These are phyloP conservation scores for Ceratocystis albifundus DNA, from an alignment of 2,329 filamentous ascomycete genomes.

Conservation along the genomic window DNA sequence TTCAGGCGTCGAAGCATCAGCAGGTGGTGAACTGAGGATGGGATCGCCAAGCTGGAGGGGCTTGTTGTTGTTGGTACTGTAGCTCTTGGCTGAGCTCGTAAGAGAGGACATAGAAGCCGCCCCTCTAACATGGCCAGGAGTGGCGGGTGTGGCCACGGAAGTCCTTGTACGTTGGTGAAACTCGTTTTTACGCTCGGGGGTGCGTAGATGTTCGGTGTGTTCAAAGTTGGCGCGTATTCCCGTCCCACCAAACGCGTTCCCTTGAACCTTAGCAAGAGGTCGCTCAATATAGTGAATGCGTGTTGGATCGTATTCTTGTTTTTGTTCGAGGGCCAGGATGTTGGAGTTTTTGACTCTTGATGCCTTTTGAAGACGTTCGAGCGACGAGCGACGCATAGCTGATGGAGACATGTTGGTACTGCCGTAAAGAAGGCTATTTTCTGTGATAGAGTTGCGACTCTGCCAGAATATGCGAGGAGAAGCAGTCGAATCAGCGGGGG, in stretches of 20 bases:
- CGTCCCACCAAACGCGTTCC: slow-evolving; percentile 53
- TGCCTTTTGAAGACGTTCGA: slow-evolving; percentile 88
- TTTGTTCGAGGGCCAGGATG: slow-evolving; percentile 87
- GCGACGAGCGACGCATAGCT: slow-evolving; percentile 71
- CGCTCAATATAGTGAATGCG: slow-evolving; percentile 68
- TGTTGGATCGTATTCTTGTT: slow-evolving; percentile 81
- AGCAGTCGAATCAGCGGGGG: slow-evolving; percentile 47
- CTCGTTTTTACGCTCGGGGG: slow-evolving; percentile 29
- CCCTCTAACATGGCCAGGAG: slow-evolving; percentile 23
- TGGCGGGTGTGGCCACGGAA: slow-evolving; percentile 23
- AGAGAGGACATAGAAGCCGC: slow-evolving; percentile 27
- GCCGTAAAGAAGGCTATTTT: slow-evolving; percentile 59
- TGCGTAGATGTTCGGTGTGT: slow-evolving; percentile 27
- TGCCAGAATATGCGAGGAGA: slow-evolving; percentile 81
- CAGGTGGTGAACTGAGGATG: slow-evolving; percentile 18
- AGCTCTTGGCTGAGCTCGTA: neutral
- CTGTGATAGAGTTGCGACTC: slow-evolving; percentile 54
- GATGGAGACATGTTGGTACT: slow-evolving; percentile 47
- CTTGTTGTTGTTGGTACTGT: neutral
- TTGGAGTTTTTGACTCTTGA: slow-evolving; percentile 97
- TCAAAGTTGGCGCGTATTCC: slow-evolving; percentile 39
- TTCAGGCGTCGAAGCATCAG: slow-evolving; percentile 19
- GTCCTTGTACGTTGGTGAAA: slow-evolving; percentile 44
- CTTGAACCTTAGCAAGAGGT: slow-evolving; percentile 65
- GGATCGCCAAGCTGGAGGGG: slow-evolving; percentile 11